Evolutionary conservation across 23 red algal genomes (phyloP), one percentile per base, ranked within the genome.

Genomic region (Gracilaria gracilis): DNA sequence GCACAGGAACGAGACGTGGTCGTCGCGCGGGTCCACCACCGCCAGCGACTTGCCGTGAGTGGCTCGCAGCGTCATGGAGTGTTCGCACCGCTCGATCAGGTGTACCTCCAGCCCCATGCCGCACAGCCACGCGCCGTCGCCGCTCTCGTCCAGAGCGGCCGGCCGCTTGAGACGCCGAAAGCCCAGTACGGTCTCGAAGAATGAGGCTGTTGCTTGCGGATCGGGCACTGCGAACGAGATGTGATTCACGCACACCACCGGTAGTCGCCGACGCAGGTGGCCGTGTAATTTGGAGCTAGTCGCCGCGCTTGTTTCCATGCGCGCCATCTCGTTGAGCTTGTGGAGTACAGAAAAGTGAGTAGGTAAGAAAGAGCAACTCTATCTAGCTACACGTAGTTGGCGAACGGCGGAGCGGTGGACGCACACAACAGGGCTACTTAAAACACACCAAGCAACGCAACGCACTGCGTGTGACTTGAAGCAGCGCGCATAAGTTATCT

Each of bases 1-100:
- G 37, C 84, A 88, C 4, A 88, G 69, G 69, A 88, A 88, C n/a
- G 84, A 88, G 39, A 88, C 42, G 34, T 88, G 84, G 51, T 88
- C 84, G 66, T 53, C 51, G 48, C 67, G 66, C 27, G 84, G 46
- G 47, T 88, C 70, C 27, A 88, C 59, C n/a, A n/a, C n/a, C n/a
- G n/a, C 3, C 35, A 6, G 4, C 57, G 24, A 15, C 53, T 17
- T 17, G 34, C 32, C 47, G 7, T 75, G 16, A 8, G 21, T 23
- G 58, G 9, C 29, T 8, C 33, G 5, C 33, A 21, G 65, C 24
- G 35, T 36, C 58, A 50, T 7, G 16, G 38, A 23, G 44, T 32
- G 16, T 28, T 72, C 37, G 49, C 21, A 27, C 31, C 48, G 46
- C 28, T 75, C 19, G 14, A 88, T 59, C 28, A 88, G 78, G 67